Conservation (phyloP, 345 rosid genomes). For the Pseudoturritis turrita region DNA sequence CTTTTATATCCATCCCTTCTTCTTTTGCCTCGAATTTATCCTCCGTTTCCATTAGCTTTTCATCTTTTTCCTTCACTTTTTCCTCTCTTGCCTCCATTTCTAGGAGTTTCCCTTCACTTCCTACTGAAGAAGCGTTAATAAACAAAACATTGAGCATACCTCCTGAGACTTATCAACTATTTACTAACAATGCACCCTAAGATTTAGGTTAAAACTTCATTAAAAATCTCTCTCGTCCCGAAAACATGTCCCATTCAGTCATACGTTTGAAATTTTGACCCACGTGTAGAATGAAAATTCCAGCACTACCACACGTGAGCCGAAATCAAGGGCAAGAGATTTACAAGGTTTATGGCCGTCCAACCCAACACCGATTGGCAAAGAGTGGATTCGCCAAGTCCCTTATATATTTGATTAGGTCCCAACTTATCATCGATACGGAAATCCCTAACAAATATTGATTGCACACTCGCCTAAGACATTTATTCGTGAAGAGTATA, state of each 20-base stretch:
- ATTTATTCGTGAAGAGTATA: background rate
- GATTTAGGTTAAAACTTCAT: too few relatives aligned
- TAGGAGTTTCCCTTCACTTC: background rate
- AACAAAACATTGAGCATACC: background rate
- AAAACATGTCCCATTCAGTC: too few relatives aligned
- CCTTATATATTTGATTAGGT: background rate
- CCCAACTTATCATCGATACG: background rate
- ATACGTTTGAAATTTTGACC: background rate
- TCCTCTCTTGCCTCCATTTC: constrained; percentile 6
- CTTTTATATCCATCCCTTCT: background rate
- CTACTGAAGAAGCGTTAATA: background rate
- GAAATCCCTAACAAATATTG: background rate
- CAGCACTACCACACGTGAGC: background rate
- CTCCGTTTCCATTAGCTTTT: background rate
- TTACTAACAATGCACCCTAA: background rate
- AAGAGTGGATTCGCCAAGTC: background rate
- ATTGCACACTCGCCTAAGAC: background rate
- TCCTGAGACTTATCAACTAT: background rate
- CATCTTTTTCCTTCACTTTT: background rate
- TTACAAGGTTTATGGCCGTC: background rate
- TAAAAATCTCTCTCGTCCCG: too few relatives aligned
- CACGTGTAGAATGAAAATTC: background rate
- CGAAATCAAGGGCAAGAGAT: background rate
- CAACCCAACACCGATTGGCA: background rate
- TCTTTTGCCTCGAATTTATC: background rate